phyloP scores from a whole-genome alignment of 768 basidiomycete genomes.

The Naematelia aurantialba region DNA sequence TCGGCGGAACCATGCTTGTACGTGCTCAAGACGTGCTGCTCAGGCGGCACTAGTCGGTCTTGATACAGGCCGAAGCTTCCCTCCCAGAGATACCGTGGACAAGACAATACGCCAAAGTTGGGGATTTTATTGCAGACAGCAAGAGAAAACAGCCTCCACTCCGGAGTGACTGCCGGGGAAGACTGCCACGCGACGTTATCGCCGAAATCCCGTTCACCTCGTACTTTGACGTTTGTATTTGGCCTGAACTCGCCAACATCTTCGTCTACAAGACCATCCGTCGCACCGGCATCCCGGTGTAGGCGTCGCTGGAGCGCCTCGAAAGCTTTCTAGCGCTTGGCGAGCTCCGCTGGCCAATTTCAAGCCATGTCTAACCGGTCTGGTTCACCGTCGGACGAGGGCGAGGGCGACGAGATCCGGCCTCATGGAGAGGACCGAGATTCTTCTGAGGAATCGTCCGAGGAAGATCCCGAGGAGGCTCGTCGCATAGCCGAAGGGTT shows the following conservation, averaged over 20 bases:
- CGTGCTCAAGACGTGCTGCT: too few species aligned
- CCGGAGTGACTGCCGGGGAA: neutral
- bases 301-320: too few species aligned
- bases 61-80: neutral
- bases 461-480: conserved; percentile 86
- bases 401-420: conserved; percentile 46
- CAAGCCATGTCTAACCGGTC: conserved; percentile 38
- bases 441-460: conserved; percentile 55
- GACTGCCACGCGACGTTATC: conserved; percentile 14
- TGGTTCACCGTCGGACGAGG: conserved; percentile 36
- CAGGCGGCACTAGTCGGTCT: neutral
- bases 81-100: neutral
- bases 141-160: too few species aligned
- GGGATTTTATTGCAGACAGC: too few species aligned
- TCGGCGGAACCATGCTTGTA: conserved; percentile 14
- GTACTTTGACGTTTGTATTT: neutral
- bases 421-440: conserved; percentile 46
- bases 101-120: too few species aligned
- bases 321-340: neutral
- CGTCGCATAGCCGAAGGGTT: conserved; percentile 78
- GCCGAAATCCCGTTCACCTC: conserved; percentile 5
- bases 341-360: neutral
- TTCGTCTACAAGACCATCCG: neutral
- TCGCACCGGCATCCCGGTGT: neutral
- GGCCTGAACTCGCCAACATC: too few species aligned